phyloP scores from a whole-genome alignment of 2,329 filamentous ascomycete genomes.

The Ophiostoma ips region DNA sequence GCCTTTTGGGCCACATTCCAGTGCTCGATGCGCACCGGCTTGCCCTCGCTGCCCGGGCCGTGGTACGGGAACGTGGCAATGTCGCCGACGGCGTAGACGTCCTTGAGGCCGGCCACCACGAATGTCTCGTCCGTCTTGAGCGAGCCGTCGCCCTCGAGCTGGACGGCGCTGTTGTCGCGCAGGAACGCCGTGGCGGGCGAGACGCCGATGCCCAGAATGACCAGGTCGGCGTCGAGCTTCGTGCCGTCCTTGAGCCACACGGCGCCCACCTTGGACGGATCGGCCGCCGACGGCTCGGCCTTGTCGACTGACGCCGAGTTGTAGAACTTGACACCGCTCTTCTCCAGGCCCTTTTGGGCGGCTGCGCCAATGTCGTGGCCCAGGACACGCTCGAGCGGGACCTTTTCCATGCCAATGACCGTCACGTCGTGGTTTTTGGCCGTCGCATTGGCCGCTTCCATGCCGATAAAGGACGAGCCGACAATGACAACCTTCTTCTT shows the following conservation, averaged over 20 bases:
- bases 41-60: conserved; percentile 69
- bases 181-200: conserved; percentile 74
- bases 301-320: conserved; percentile 71
- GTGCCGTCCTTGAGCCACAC: conserved; percentile 80
- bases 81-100: conserved; percentile 88
- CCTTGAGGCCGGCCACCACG: conserved; percentile 57
- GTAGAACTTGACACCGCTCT: conserved; percentile 79
- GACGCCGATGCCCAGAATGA: conserved; percentile 85
- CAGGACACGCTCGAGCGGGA: conserved; percentile 75
- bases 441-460: conserved; percentile 86
- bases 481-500: conserved; percentile 81
- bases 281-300: conserved; percentile 54
- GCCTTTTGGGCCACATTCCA: conserved; percentile 97
- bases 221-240: conserved; percentile 69
- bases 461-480: conserved; percentile 91
- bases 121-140: conserved; percentile 70
- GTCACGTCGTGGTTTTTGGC: conserved; percentile 69
- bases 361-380: conserved; percentile 68
- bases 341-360: conserved; percentile 66
- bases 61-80: conserved; percentile 92
- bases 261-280: conserved; percentile 61
- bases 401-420: conserved; percentile 76
- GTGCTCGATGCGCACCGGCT: conserved; percentile 75
- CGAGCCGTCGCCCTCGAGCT: conserved; percentile 73
- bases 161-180: conserved; percentile 52